Evolutionary conservation across 2,329 filamentous ascomycete genomes (phyloP).

Genomic region (Beauveria varroae): DNA sequence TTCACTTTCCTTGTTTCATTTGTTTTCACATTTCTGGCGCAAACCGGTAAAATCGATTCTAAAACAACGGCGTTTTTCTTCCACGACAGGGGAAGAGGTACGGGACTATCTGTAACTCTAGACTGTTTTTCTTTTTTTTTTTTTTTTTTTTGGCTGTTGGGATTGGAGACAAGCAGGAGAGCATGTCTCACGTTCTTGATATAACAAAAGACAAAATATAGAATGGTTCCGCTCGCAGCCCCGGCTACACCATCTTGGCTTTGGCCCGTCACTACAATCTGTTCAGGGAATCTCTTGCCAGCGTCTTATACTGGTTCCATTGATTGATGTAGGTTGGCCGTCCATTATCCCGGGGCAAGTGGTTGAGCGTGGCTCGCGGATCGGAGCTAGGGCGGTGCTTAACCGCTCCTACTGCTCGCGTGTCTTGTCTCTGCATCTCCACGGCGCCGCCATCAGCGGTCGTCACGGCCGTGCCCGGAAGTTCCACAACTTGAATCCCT

Average conservation of each 20-base stretch:
- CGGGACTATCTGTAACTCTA: constrained; percentile 1
- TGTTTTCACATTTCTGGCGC: constrained; percentile 23
- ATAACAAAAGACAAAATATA: not conserved
- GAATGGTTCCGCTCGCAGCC: not conserved
- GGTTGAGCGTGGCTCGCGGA: constrained; percentile 28
- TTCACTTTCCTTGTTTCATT: constrained; percentile 1
- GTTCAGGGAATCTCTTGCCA: constrained; percentile 3
- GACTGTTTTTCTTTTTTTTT: not conserved
- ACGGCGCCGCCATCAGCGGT: not conserved
- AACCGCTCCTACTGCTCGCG: not conserved
- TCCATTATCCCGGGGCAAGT: constrained; percentile 22
- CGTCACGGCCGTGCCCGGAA: constrained; percentile 21
- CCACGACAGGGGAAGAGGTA: not conserved
- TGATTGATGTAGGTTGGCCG: constrained; percentile 28
- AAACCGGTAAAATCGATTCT: constrained; percentile 19
- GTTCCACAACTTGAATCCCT: constrained; percentile 23
- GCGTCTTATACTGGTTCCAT: constrained; percentile 27
- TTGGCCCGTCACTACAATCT: not conserved
- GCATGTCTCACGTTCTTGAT: not conserved
- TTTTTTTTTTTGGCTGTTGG: no score
- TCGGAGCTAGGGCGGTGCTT: constrained; percentile 16
- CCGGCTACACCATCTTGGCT: not conserved
- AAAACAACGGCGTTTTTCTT: constrained; percentile 14
- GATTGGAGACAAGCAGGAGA: not conserved
- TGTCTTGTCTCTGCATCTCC: not conserved